These are phyloP conservation scores for Neophaeococcomyces aloes DNA, from an alignment of 2,329 filamentous ascomycete species.

Conservation along the genomic window DNA sequence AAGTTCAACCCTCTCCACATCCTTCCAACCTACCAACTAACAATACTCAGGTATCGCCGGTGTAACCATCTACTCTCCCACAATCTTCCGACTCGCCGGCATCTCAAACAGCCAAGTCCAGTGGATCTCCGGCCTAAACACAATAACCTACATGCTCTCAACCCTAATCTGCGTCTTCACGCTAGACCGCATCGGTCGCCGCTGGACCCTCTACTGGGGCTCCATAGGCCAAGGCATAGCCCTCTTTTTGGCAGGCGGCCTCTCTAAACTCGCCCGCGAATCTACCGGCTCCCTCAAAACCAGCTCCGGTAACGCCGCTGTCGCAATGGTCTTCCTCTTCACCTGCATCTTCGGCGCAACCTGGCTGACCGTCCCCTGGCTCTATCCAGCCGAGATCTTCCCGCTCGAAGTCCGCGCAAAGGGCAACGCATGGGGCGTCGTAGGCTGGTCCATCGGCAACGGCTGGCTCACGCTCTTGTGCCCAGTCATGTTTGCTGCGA, in stretches of 20 bases:
- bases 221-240: slow-evolving; percentile 52
- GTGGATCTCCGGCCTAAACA: slow-evolving; percentile 53
- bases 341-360: slow-evolving; percentile 55
- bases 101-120: slow-evolving; percentile 24
- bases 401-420: slow-evolving; percentile 60
- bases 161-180: slow-evolving; percentile 62
- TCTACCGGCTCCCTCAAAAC: slow-evolving; percentile 39
- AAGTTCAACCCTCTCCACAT: slow-evolving; percentile 54
- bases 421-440: slow-evolving; percentile 65
- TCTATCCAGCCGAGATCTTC: slow-evolving; percentile 65
- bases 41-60: too few species aligned
- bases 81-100: slow-evolving; percentile 57
- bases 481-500: slow-evolving; percentile 51
- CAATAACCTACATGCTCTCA: slow-evolving; percentile 46
- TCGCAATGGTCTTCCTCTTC: slow-evolving; percentile 61
- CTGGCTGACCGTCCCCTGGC: slow-evolving; percentile 48
- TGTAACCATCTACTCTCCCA: too few species aligned
- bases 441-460: slow-evolving; percentile 67
- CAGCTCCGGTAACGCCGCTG: slow-evolving; percentile 51
- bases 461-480: slow-evolving; percentile 51
- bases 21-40: slow-evolving; percentile 50
- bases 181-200: slow-evolving; percentile 55
- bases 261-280: slow-evolving; percentile 46
- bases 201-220: slow-evolving; percentile 62
- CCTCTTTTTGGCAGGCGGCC: slow-evolving; percentile 57